Conservation (phyloP, 805 yeast genomes). For the Isabelozyma pseudorhagii region DNA sequence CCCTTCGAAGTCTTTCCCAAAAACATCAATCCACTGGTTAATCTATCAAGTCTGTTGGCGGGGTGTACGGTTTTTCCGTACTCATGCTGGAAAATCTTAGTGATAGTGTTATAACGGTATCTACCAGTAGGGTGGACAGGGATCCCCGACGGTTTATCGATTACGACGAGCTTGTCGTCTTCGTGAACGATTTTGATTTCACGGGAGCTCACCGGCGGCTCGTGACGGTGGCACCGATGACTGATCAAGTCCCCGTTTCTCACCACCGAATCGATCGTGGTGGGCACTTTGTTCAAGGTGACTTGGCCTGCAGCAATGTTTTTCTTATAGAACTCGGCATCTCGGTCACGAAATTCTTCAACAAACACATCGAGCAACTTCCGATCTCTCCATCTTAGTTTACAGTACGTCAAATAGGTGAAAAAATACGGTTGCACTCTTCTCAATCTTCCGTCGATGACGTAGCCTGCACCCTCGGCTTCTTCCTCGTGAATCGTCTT, state of each 20-base stretch:
- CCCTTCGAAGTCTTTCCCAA: conserved; percentile 78
- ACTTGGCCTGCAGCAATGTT: conserved; percentile 62
- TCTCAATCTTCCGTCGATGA: conserved; percentile 59
- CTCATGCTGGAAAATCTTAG: conserved; percentile 74
- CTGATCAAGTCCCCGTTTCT: conserved; percentile 79
- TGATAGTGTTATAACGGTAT: conserved; percentile 69
- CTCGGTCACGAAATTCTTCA: conserved; percentile 80
- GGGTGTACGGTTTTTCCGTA: conserved; percentile 62
- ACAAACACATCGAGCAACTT: conserved; percentile 76
- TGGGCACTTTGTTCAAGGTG: conserved; percentile 62
- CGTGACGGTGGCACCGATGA: conserved; percentile 84
- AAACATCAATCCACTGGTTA: conserved; percentile 93
- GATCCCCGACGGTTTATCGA: conserved; percentile 91
- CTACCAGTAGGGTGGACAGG: conserved; percentile 97
- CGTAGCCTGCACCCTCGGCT: conserved; percentile 55
- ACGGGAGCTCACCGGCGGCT: conserved; percentile 71
- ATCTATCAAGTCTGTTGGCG: conserved; percentile 83
- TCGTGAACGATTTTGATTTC: conserved; percentile 67
- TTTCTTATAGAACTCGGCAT: conserved; percentile 59
- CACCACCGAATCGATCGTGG: conserved; percentile 61
- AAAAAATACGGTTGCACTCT: conserved; percentile 81
- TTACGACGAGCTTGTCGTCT: conserved; percentile 71
- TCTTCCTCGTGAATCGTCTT: conserved; percentile 52
- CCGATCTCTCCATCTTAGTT: conserved; percentile 87
- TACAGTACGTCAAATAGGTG: conserved; percentile 89